Percentiles rank a stretch among this genome's conserved stretches.
phyloP scores from a whole-genome alignment of 345 rosid genomes.

The thale cress (Arabidopsis thaliana) region DNA sequence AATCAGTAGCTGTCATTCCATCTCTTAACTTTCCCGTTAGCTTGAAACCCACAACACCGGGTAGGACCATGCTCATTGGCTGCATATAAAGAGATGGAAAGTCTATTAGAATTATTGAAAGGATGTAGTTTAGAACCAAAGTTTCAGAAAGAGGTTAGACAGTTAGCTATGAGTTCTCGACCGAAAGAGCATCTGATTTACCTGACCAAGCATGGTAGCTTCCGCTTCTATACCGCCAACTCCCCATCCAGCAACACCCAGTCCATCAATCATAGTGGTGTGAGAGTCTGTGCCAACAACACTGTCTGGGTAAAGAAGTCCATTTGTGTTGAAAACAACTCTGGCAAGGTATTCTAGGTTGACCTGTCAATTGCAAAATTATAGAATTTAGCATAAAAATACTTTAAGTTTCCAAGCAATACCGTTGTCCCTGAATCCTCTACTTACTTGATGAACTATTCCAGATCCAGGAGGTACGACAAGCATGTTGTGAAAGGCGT shows the following conservation, averaged over 20 bases:
- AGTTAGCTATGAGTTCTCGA: not conserved
- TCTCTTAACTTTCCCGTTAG: not conserved
- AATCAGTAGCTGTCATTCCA: slow-evolving; percentile 9
- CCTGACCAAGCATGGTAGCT: slow-evolving; percentile 11
- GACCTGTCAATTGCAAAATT: not conserved
- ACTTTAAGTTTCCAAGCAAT: not conserved
- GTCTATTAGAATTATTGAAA: not conserved
- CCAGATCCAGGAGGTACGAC: slow-evolving; percentile 8
- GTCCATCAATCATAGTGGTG: slow-evolving; percentile 5
- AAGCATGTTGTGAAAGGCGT: slow-evolving; percentile 8
- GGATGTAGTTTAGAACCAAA: not conserved
- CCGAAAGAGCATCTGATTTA: not conserved
- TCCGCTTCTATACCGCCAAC: slow-evolving; percentile 5
- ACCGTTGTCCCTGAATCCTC: not conserved
- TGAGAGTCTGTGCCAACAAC: slow-evolving; percentile 11
- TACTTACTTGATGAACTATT: slow-evolving; percentile 6
- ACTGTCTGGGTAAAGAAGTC: slow-evolving; percentile 8
- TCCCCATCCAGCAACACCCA: slow-evolving; percentile 13
- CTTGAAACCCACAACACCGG: slow-evolving; percentile 7
- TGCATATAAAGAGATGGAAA: not conserved
- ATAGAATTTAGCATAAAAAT: not conserved
- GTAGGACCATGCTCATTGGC: slow-evolving; percentile 12
- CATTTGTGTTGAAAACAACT: slow-evolving; percentile 9
- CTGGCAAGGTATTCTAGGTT: slow-evolving; percentile 4
- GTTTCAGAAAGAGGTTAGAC: not conserved